These are phyloP conservation scores for Blastocladiella britannica DNA, from an alignment of 192 early-diverging fungal genomes.

Conservation along the genomic window DNA sequence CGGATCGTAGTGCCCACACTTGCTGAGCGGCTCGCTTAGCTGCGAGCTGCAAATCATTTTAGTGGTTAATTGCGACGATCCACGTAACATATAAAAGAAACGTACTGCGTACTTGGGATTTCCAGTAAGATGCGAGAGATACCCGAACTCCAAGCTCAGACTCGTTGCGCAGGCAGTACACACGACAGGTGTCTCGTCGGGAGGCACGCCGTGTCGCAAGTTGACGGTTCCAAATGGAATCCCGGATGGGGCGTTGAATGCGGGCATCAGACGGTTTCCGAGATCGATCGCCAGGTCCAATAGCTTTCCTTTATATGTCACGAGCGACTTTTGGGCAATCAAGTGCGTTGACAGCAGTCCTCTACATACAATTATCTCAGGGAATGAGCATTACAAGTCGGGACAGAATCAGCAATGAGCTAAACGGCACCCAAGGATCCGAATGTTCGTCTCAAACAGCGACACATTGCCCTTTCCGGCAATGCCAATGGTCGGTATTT, in stretches of 20 bases:
- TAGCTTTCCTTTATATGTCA: neutral
- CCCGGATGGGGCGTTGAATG: neutral
- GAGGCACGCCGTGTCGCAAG: neutral
- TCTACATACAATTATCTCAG: neutral
- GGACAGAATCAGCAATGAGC: neutral
- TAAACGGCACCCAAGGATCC: slow-evolving; percentile 1
- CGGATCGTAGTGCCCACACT: neutral
- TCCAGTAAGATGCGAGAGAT: slow-evolving; percentile 1
- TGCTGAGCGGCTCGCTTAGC: neutral
- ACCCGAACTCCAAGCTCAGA: slow-evolving; percentile 1
- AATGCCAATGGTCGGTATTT: neutral
- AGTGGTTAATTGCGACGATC: no score
- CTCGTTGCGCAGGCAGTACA: slow-evolving; percentile 5
- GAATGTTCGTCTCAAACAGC: slow-evolving; percentile 5
- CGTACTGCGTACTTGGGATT: neutral
- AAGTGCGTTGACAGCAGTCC: slow-evolving; percentile 7
- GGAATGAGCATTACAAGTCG: neutral
- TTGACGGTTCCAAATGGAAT: slow-evolving; percentile 9
- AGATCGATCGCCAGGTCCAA: neutral
- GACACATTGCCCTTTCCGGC: neutral
- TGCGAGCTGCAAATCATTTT: neutral
- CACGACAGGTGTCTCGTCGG: neutral
- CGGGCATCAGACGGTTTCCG: neutral
- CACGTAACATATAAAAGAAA: no score
- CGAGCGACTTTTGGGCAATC: neutral